Evolutionary conservation across 148 eudicot species (phyloP).

Genomic region (Camellia japonica): DNA sequence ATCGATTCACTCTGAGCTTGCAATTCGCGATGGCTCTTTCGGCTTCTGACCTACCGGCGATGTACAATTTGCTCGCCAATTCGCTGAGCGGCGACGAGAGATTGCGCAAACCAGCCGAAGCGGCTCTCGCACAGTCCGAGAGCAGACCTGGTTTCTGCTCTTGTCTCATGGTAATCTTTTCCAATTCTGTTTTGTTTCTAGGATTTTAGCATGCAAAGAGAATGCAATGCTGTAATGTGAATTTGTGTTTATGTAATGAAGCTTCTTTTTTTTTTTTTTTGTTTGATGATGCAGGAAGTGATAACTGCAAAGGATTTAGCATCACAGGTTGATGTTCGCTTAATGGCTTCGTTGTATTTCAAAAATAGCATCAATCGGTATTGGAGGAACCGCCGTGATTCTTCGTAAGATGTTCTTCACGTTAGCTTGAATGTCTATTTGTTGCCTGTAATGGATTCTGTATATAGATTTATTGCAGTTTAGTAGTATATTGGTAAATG

Average conservation of each 20-base stretch:
- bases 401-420: slow-evolving; percentile 48
- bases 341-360: slow-evolving; percentile 89
- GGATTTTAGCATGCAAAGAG: slow-evolving; percentile 24
- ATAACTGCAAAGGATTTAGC: slow-evolving; percentile 81
- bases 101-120: slow-evolving; percentile 76
- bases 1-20: background rate
- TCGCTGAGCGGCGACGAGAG: slow-evolving; percentile 64
- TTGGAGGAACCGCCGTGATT: slow-evolving; percentile 85
- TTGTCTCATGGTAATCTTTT: slow-evolving; percentile 60
- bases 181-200: slow-evolving; percentile 22
- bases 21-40: slow-evolving; percentile 64
- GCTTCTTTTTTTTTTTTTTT: background rate
- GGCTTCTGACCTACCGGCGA: slow-evolving; percentile 75
- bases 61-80: slow-evolving; percentile 73
- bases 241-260: slow-evolving; percentile 12
- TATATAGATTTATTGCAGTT: background rate
- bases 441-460: background rate
- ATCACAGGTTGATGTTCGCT: slow-evolving; percentile 76
- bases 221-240: background rate
- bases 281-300: slow-evolving; percentile 64
- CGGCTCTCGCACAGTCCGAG: slow-evolving; percentile 79
- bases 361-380: slow-evolving; percentile 82
- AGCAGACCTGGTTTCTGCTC: slow-evolving; percentile 88
- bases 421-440: background rate
- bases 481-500: background rate